These are phyloP conservation scores for Myxozyma kluyveri DNA, from an alignment of 805 yeast species.

Conservation along the genomic window DNA sequence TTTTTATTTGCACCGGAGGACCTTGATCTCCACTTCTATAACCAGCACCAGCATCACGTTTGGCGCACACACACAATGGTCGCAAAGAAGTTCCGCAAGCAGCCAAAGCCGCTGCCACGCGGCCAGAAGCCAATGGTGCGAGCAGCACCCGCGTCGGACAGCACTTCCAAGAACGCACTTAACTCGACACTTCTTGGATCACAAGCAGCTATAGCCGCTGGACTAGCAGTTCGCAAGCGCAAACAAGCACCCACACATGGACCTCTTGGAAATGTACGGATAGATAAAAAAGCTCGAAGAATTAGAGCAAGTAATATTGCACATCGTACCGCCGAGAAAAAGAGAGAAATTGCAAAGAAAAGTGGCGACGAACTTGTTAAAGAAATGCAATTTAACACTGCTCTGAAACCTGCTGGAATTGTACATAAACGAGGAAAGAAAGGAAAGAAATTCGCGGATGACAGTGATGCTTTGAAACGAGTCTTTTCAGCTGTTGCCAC, in stretches of 20 bases:
- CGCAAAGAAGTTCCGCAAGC: slow-evolving; percentile 1
- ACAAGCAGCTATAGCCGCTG: slow-evolving; percentile 3
- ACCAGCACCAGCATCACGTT: too few species aligned
- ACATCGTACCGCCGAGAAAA: slow-evolving; percentile 12
- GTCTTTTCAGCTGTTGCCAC: slow-evolving; percentile 49
- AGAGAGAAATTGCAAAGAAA: slow-evolving; percentile 11
- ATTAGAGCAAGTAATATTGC: slow-evolving; percentile 1
- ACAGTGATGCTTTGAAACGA: slow-evolving; percentile 69
- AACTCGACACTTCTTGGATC: slow-evolving; percentile 10
- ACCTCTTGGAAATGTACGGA: slow-evolving; percentile 21
- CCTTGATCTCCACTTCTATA: too few species aligned
- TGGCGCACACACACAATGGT: too few species aligned
- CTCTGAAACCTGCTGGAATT: slow-evolving; percentile 78
- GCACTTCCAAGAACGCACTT: slow-evolving; percentile 19
- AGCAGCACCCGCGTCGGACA: slow-evolving; percentile 21
- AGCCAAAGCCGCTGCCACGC: slow-evolving; percentile 15
- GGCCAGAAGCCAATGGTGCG: slow-evolving; percentile 27
- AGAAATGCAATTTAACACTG: slow-evolving; percentile 58
- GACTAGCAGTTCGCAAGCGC: slow-evolving; percentile 11
- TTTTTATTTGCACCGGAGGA: too few species aligned
- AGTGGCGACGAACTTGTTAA: slow-evolving; percentile 18
- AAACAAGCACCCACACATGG: slow-evolving; percentile 19
- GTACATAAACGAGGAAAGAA: slow-evolving; percentile 77
- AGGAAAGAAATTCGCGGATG: slow-evolving; percentile 43
- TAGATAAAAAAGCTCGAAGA: slow-evolving; percentile 10